Evolutionary conservation across 768 basidiomycete genomes (phyloP), one percentile per base, ranked within the genome.

Genomic region (Serendipita sp.): DNA sequence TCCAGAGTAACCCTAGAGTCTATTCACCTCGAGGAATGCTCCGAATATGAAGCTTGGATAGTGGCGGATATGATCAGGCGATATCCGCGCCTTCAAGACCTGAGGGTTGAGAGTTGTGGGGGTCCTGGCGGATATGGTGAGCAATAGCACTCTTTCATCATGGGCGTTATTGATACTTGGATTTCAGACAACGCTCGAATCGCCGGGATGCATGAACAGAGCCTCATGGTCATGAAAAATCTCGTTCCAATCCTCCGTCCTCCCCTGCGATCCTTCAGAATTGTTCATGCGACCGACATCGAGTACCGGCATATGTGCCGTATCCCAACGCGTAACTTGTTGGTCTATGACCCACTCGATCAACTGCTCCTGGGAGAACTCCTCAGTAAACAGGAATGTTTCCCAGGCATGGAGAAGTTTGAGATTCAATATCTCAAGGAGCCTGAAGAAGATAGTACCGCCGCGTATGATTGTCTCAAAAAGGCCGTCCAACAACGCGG

Each of bases 401-500:
- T 60, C 56, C 56, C 56, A 10, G 56, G 56, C 8, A 60, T 60
- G 56, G 10, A 38, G 16, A 28, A 10, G 10, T 60, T 60, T 32
- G 56, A 60, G 34, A 24, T 60, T 8, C 56, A 60, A 18, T 60
- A 60, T 32, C 30, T 60, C 28, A 60, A 60, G 56, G 56, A 60
- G 34, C 28, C 56, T 18, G 56, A 60, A 24, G 28, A n/a, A 10
- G 37, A 60, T 8, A 38, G 16, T 10, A 38, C 28, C 4, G 56
- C 56, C 3, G 34, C 56, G 10, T 60, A 24, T 30, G 37, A 60
- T n/a, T 10, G 28, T 30, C n/a, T 60, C 56, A 60, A 60, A 34
- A 30, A 10, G 34, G 56, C 56, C 11, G 37, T 60, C 13, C 28
- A 24, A 30, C 24, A n/a, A n/a, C 56, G 56, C 16, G 48, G 48